Evolutionary conservation across 2,329 filamentous ascomycete species (phyloP).

Genomic region (Talaromyces sp.): DNA sequence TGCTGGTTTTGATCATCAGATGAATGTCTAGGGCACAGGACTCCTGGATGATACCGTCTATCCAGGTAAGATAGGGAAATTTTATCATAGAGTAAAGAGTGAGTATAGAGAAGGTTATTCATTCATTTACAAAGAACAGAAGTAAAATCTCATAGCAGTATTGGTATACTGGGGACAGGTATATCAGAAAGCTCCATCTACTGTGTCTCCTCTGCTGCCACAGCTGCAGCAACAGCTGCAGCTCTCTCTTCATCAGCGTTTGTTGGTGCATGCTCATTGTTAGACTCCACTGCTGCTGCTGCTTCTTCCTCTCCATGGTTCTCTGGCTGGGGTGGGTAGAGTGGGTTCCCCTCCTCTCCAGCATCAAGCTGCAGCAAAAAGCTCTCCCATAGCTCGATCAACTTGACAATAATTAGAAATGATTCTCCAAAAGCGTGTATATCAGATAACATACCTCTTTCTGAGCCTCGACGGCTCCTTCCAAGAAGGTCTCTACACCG

Average conservation of each 20-base stretch:
- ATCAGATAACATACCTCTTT: conserved; percentile 69
- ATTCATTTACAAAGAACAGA: conserved; percentile 5
- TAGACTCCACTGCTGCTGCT: conserved; percentile 2
- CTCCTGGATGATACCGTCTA: too few relatives aligned
- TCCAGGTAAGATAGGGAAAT: too few relatives aligned
- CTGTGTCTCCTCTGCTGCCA: conserved; percentile 13
- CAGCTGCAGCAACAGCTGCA: conserved; percentile 12
- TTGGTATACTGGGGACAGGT: conserved; percentile 1
- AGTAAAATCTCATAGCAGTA: not conserved
- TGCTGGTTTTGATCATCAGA: not conserved
- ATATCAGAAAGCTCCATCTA: not conserved
- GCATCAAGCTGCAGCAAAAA: conserved; percentile 94
- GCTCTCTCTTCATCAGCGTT: conserved; percentile 11
- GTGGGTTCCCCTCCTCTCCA: conserved; percentile 68
- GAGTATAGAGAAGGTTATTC: not conserved
- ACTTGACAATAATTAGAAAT: conserved; percentile 49
- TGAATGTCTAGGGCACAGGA: too few relatives aligned
- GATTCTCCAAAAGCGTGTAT: not conserved
- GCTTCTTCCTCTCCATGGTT: conserved; percentile 3
- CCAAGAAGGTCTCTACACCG: conserved; percentile 93
- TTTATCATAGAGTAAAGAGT: too few relatives aligned
- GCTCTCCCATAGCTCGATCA: conserved; percentile 93
- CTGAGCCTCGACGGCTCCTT: conserved; percentile 94
- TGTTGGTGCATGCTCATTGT: not conserved
- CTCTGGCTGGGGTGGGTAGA: conserved; percentile 31